Evolutionary conservation across 306 rosid genomes (phyloP).

Genomic region (Casuarina equisetifolia): DNA sequence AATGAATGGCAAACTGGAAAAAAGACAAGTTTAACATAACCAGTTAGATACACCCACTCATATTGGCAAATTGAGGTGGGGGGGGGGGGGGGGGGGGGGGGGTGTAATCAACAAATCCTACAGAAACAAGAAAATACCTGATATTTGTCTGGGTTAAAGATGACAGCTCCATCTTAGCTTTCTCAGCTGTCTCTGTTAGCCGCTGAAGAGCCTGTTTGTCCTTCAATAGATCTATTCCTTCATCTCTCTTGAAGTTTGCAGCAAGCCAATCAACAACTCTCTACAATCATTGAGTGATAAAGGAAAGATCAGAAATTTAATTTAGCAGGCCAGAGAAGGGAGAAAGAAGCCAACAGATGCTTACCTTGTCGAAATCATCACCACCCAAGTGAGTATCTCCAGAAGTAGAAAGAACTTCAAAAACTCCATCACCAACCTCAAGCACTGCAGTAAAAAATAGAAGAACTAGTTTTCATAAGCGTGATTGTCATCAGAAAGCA

Average conservation of each 20-base stretch:
- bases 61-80: not conserved
- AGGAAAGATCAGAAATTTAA: not conserved
- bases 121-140: constrained; percentile 44
- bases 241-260: constrained; percentile 67
- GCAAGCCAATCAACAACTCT: constrained; percentile 96
- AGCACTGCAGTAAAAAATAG: constrained; percentile 46
- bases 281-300: constrained; percentile 34
- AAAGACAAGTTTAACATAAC: not conserved
- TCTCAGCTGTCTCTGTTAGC: constrained; percentile 96
- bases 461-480: not conserved
- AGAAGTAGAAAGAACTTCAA: constrained; percentile 94
- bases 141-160: constrained; percentile 86
- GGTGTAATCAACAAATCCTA: not conserved
- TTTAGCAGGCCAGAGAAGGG: not conserved
- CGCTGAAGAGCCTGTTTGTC: constrained; percentile 99
- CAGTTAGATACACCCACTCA: not conserved
- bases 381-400: constrained; percentile 99
- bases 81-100: too few species aligned
- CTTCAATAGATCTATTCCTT: constrained; percentile 86
- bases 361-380: constrained; percentile 94
- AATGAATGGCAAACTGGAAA: constrained; percentile 84
- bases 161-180: constrained; percentile 96
- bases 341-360: not conserved
- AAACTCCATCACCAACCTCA: constrained; percentile 98
- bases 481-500: not conserved